Conservation (phyloP, 768 basidiomycete species). For the Termitomyces sp. region DNA sequence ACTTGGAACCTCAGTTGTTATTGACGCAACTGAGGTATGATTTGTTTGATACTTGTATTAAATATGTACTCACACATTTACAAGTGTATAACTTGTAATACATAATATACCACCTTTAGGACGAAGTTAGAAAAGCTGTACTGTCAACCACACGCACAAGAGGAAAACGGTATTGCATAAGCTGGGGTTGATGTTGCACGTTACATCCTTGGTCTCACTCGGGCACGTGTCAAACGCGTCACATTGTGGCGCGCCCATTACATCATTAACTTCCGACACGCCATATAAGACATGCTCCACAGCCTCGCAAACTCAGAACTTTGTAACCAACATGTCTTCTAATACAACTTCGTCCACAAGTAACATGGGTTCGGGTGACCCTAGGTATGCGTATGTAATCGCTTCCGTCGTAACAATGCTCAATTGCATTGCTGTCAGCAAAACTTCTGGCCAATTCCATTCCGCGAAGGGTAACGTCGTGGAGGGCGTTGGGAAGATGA, state of each 20-base stretch:
- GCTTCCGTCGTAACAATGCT: accelerated
- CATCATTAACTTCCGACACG: not conserved
- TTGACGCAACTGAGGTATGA: too few relatives aligned
- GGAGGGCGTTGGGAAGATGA: slow-evolving; percentile 34
- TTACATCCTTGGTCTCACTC: too few relatives aligned
- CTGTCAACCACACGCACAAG: too few relatives aligned
- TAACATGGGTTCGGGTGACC: slow-evolving; percentile 1
- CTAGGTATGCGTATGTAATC: slow-evolving; percentile 1
- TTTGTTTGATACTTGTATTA: too few relatives aligned
- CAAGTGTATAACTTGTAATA: too few relatives aligned
- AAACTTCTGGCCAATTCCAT: slow-evolving; percentile 36
- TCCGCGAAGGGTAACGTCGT: slow-evolving; percentile 35
- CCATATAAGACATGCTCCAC: too few relatives aligned
- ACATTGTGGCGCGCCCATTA: not conserved
- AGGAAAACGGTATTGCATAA: too few relatives aligned
- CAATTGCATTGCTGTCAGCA: slow-evolving; percentile 18
- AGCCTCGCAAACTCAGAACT: not conserved
- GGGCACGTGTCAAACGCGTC: not conserved
- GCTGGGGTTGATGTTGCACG: too few relatives aligned
- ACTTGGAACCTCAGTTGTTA: too few relatives aligned
- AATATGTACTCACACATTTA: too few relatives aligned
- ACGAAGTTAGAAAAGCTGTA: too few relatives aligned
- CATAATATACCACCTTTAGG: too few relatives aligned
- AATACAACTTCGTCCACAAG: not conserved
- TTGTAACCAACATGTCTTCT: not conserved